Percentiles rank a stretch among this genome's conserved stretches.
phyloP scores from a whole-genome alignment of 75 land plant species.

The Pseudotsuga menziesii region DNA sequence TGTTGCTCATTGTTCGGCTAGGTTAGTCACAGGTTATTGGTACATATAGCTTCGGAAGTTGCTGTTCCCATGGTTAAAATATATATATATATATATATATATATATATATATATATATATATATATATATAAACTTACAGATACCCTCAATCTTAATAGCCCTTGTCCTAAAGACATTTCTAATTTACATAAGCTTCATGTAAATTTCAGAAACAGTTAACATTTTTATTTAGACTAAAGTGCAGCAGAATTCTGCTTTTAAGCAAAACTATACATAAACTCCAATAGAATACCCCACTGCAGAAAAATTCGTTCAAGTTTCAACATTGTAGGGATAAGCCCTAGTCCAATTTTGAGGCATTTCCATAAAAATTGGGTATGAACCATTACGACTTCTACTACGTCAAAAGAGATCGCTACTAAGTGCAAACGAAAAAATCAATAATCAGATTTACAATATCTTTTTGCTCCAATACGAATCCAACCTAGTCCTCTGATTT shows the following conservation, averaged over 20 bases:
- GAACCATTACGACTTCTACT: background rate
- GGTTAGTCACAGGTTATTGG: too few relatives aligned
- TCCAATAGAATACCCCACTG: background rate
- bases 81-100: too few relatives aligned
- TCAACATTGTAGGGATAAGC: background rate
- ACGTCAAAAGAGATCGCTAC: background rate
- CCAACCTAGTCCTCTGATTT: slow-evolving; percentile 15
- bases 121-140: too few relatives aligned
- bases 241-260: background rate
- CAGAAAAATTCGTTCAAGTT: background rate
- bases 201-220: background rate
- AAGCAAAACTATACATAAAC: too few relatives aligned
- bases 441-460: background rate
- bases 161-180: too few relatives aligned
- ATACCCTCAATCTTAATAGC: too few relatives aligned
- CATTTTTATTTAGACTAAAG: background rate
- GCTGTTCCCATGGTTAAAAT: too few relatives aligned
- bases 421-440: background rate
- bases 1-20: too few relatives aligned
- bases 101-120: too few relatives aligned
- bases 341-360: background rate
- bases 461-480: background rate
- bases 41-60: too few relatives aligned
- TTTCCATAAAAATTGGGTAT: background rate
- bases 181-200: background rate